Base-by-base conservation (phyloP, 805 yeast genomes). In the Candida andamanensis region DNA sequence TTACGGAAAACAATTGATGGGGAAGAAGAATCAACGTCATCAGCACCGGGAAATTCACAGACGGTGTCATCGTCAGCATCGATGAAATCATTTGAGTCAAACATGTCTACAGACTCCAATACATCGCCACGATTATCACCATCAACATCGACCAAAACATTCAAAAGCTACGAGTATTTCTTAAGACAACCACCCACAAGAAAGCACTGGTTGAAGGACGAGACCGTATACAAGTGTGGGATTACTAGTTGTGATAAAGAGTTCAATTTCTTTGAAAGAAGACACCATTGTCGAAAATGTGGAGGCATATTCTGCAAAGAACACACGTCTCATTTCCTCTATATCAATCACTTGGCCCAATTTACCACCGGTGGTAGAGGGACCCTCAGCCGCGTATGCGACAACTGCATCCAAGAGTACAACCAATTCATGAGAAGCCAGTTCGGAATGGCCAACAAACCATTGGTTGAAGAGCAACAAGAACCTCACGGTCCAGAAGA, bases 231-330 rank as follows among this genome's bases (percentile, higher is more conserved):
- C 29, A 67, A 72, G 30, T 90, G 97, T 54, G 69, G 74, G 10
- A 68, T 71, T 15, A 40, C 49, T 4, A 6, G 36, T 16, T 90
- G 97, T 58, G 62, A 69, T 31, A 74, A 71, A 46, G 51, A 66
- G 12, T 89, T 90, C 60, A 80, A 87, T 22, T 78, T 79, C 46
- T 81, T 78, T 63, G 95, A 73, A 53, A 73, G 89, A 46, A 70
- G 79, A 41, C 95, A 84, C 50, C 95, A 84, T 60, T 84, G 95
- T 52, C 72, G 95, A 33, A 79, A 80, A 51, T 84, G 95, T 55
- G 95, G 95, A 22, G 85, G 82, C 24, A 74, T 84, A 14, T 84
- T 75, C 48, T 84, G 95, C 54, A 74, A 76, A 20, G 76, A 72
- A 39, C 89, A 85, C 54, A 69, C 79, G 4, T 60, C 71, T 6